These are phyloP conservation scores for Clavispora fructus DNA, from an alignment of 805 yeast species.

Conservation along the genomic window DNA sequence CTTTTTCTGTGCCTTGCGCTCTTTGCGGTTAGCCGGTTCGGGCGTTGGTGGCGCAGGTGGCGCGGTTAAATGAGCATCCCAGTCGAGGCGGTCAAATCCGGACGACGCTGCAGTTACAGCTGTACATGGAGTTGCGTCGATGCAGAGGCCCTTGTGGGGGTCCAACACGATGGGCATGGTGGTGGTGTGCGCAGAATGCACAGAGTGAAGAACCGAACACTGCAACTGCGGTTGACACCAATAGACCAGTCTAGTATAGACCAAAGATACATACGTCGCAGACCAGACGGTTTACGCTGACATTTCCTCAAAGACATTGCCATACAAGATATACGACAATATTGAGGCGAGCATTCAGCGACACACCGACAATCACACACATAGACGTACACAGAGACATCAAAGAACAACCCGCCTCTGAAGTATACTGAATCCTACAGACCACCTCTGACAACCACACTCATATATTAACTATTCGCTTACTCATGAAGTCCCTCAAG, in stretches of 20 bases:
- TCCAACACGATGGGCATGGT: conserved; percentile 12
- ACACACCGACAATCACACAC: no score
- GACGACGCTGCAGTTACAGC: background rate
- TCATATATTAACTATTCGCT: no score
- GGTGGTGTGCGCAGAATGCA: conserved; percentile 1
- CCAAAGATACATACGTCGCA: background rate
- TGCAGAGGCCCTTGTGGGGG: conserved; percentile 16
- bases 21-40: conserved; percentile 3
- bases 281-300: background rate
- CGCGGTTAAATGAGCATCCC: conserved; percentile 5
- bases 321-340: no score
- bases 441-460: no score
- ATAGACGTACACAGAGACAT: no score
- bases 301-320: background rate
- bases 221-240: background rate
- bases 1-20: conserved; percentile 4
- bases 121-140: background rate
- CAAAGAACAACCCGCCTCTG: no score
- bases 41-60: background rate
- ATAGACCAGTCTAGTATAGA: no score
- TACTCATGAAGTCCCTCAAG: background rate
- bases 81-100: conserved; percentile 12
- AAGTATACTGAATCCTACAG: no score
- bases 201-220: background rate
- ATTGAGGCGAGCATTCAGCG: no score